phyloP scores from a whole-genome alignment of 2,329 filamentous ascomycete species.

The Ophiosphaerella herpotricha region DNA sequence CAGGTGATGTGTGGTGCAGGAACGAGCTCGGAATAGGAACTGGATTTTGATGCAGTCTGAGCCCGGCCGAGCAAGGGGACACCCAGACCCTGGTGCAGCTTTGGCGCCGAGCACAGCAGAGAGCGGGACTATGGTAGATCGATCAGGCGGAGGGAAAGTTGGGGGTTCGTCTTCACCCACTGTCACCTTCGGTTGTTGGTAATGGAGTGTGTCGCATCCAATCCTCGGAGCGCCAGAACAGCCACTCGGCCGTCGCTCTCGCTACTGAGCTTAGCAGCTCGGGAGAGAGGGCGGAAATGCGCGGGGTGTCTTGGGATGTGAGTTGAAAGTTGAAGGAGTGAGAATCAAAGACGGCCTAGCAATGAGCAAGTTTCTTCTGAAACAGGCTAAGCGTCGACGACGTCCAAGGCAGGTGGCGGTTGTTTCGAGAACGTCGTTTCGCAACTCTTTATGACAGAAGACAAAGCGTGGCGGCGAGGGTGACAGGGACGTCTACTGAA shows the following conservation, averaged over 20 bases:
- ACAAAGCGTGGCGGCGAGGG: no score
- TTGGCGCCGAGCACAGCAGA: constrained; percentile 10
- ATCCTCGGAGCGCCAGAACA: constrained; percentile 13
- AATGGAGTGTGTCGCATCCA: constrained; percentile 13
- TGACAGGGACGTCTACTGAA: not conserved
- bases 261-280: constrained; percentile 16
- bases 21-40: constrained; percentile 15
- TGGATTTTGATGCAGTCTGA: constrained; percentile 7
- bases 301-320: constrained; percentile 14
- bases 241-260: constrained; percentile 13
- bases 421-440: constrained; percentile 5
- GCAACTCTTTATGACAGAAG: no score
- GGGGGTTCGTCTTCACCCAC: no score
- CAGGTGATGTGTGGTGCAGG: constrained; percentile 16
- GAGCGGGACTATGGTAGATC: constrained; percentile 1
- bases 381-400: constrained; percentile 9
- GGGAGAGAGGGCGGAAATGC: constrained; percentile 20
- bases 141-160: not conserved
- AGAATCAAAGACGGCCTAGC: constrained; percentile 21
- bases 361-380: constrained; percentile 27
- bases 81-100: constrained; percentile 3
- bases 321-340: constrained; percentile 6
- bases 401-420: constrained; percentile 1
- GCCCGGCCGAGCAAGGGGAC: constrained; percentile 8
- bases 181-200: constrained; percentile 6